Evolutionary conservation across 2,329 filamentous ascomycete species (phyloP).

Genomic region (Ceratocystis eucalypticola): DNA sequence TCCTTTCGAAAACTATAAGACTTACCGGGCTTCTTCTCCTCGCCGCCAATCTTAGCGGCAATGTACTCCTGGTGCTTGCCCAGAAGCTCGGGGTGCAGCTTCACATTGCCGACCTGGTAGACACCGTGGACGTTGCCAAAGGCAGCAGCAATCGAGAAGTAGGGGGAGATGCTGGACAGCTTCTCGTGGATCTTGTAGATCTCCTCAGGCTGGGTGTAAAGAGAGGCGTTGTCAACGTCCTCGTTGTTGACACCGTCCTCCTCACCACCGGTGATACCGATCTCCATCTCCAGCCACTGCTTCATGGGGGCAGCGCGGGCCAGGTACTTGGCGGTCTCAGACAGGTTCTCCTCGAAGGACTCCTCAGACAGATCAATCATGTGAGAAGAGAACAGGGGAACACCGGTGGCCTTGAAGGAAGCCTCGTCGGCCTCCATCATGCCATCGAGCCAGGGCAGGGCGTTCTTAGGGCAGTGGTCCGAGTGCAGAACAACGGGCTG

Average conservation of each 20-base stretch:
- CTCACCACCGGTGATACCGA: conserved; percentile 81
- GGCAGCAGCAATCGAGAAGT: conserved; percentile 95
- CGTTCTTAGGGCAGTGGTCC: conserved; percentile 99
- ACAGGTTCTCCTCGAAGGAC: conserved; percentile 75
- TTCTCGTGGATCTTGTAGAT: conserved; percentile 84
- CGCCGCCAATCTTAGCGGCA: conserved; percentile 57
- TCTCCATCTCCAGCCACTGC: conserved; percentile 98
- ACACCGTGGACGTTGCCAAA: conserved; percentile 99
- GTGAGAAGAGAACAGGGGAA: conserved; percentile 86
- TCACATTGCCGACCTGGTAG: conserved; percentile 96
- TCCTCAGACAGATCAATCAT: conserved; percentile 99
- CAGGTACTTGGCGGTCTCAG: conserved; percentile 84
- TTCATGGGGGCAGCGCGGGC: conserved; percentile 92
- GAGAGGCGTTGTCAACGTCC: conserved; percentile 86
- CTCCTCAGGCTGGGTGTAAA: conserved; percentile 96
- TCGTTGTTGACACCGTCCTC: conserved; percentile 97
- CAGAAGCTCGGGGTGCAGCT: conserved; percentile 89
- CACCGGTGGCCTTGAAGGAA: conserved; percentile 85
- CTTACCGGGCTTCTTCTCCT: conserved; percentile 61
- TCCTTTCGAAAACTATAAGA: neutral
- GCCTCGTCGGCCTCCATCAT: conserved; percentile 89
- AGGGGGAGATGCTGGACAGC: conserved; percentile 72
- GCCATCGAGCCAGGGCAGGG: conserved; percentile 92
- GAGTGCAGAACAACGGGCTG: conserved; percentile 81
- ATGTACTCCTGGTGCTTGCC: conserved; percentile 92